Conservation (phyloP, 2,329 filamentous ascomycete species). For the Pyrenophora seminiperda region DNA sequence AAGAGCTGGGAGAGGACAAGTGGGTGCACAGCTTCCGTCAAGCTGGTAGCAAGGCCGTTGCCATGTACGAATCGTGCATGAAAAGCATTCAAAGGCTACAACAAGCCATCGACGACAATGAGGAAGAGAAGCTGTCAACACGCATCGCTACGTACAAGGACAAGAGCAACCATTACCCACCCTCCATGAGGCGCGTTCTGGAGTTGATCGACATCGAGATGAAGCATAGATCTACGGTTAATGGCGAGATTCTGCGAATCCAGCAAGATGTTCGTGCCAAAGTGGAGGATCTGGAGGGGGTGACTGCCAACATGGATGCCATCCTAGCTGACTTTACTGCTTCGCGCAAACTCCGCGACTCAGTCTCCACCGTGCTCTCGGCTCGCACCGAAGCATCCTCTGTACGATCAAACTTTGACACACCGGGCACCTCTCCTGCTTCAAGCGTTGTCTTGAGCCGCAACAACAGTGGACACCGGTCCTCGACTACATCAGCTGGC, state of each 20-base stretch:
- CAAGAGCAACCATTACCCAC: constrained; percentile 92
- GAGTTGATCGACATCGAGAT: constrained; percentile 96
- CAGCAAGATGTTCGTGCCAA: constrained; percentile 84
- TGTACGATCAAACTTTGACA: constrained; percentile 68
- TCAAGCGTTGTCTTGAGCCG: constrained; percentile 66
- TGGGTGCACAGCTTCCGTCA: constrained; percentile 97
- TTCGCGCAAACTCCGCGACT: constrained; percentile 83
- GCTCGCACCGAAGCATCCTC: constrained; percentile 71
- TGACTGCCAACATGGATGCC: constrained; percentile 77
- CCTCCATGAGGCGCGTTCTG: constrained; percentile 88
- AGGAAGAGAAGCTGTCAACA: constrained; percentile 64
- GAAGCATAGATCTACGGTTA: constrained; percentile 91
- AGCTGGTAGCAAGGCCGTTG: constrained; percentile 86
- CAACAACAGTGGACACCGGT: constrained; percentile 55
- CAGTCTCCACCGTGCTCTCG: constrained; percentile 88
- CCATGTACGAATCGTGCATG: constrained; percentile 96
- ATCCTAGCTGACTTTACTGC: constrained; percentile 70
- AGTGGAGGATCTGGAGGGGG: constrained; percentile 75
- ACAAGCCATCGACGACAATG: constrained; percentile 75
- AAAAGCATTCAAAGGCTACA: constrained; percentile 81
- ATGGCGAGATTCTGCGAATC: constrained; percentile 88
- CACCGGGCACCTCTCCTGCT: constrained; percentile 66
- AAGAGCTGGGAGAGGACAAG: constrained; percentile 91
- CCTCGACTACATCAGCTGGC: constrained; percentile 51
- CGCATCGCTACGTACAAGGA: constrained; percentile 93